A percentile compares a stretch with the other conserved stretches of the same genome.
phyloP scores from a whole-genome alignment of 1,284 basidiomycete genomes.

The Cryptococcus maquisensis region DNA sequence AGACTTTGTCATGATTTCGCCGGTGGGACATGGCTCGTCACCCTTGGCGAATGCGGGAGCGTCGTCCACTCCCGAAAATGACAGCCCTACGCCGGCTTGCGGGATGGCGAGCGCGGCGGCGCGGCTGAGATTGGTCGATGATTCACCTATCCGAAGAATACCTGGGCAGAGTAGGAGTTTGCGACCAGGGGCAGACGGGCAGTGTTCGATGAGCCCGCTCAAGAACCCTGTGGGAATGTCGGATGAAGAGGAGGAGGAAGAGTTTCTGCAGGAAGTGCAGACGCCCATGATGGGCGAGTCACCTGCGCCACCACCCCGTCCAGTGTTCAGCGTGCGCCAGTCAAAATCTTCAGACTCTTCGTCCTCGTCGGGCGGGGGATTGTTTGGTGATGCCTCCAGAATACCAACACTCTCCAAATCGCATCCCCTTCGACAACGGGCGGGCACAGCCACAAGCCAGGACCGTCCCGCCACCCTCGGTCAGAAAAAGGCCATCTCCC shows the following conservation, averaged over 20 bases:
- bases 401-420: conserved; percentile 30
- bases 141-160: conserved; percentile 38
- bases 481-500: conserved; percentile 42
- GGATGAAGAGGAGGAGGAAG: conserved; percentile 17
- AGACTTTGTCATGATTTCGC: conserved; percentile 47
- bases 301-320: conserved; percentile 30
- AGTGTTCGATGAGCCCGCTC: conserved; percentile 19
- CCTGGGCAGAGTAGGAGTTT: conserved; percentile 42
- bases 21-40: conserved; percentile 16
- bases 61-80: conserved; percentile 29
- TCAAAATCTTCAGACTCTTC: conserved; percentile 32
- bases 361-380: too few relatives aligned
- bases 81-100: conserved; percentile 41
- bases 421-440: conserved; percentile 28
- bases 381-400: conserved; percentile 8
- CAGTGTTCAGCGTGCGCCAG: conserved; percentile 36
- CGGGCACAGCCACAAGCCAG: conserved; percentile 16
- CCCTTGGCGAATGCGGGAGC: not conserved
- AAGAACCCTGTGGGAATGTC: conserved; percentile 15
- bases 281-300: conserved; percentile 16
- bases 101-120: conserved; percentile 40
- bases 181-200: conserved; percentile 7
- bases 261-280: conserved; percentile 21
- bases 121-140: conserved; percentile 37
- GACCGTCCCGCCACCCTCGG: conserved; percentile 20